phyloP scores from a whole-genome alignment of 2,329 filamentous ascomycete species.

The Talaromyces atroroseus region DNA sequence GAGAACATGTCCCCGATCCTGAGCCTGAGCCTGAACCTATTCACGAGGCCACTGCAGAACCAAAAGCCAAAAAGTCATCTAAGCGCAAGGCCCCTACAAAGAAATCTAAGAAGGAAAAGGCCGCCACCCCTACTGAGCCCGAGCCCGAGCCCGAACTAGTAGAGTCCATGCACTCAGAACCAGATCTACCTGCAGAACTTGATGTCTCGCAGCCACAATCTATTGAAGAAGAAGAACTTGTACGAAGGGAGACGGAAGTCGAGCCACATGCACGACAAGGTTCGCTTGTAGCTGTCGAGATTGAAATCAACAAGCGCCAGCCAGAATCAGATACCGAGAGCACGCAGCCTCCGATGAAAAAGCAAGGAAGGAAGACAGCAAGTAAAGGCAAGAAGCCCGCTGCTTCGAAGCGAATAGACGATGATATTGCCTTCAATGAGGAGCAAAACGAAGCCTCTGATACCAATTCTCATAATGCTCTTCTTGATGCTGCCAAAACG shows the following conservation, averaged over 20 bases:
- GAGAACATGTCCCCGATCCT: neutral
- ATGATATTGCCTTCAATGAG: conserved; percentile 17
- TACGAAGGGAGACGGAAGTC: neutral
- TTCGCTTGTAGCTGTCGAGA: conserved; percentile 27
- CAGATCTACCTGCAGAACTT: neutral
- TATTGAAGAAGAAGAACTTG: neutral
- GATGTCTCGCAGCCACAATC: neutral
- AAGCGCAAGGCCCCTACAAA: conserved; percentile 15
- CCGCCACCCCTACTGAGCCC: neutral
- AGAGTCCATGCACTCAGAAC: neutral
- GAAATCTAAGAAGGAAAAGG: conserved; percentile 13
- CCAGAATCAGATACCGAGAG: conserved; percentile 26
- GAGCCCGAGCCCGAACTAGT: neutral
- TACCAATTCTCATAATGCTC: conserved; percentile 10
- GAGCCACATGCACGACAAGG: conserved; percentile 17
- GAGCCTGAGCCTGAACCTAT: conserved; percentile 2
- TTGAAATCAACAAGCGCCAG: conserved; percentile 24
- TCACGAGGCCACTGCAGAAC: neutral
- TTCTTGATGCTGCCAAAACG: conserved; percentile 3
- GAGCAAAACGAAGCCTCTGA: conserved; percentile 13
- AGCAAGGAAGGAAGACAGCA: conserved; percentile 24
- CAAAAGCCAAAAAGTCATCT: conserved; percentile 8
- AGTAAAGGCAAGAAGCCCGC: conserved; percentile 29
- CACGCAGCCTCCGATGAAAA: conserved; percentile 21
- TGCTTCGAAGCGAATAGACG: neutral